A percentile compares a stretch with the other conserved stretches of the same genome.
Evolutionary conservation across 768 basidiomycete species (phyloP).

Genomic region (Suillus weaverae): DNA sequence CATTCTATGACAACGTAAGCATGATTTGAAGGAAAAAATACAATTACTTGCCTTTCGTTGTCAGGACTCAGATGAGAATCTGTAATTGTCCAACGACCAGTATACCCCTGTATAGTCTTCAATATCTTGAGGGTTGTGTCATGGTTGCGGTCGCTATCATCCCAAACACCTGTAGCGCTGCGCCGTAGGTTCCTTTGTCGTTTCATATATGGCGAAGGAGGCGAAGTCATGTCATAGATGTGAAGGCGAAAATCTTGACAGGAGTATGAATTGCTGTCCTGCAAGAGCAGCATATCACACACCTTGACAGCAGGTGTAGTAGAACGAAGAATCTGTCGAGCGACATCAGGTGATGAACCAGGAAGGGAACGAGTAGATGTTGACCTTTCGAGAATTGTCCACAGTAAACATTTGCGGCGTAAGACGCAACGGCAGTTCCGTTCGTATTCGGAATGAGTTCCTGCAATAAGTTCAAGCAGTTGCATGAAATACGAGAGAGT

Average conservation of each 20-base stretch:
- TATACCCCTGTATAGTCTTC: conserved; percentile 72
- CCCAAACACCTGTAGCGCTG: conserved; percentile 18
- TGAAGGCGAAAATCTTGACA: conserved; percentile 83
- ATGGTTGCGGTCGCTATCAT: conserved; percentile 42
- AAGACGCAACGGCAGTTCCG: conserved; percentile 77
- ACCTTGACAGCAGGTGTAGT: conserved; percentile 91
- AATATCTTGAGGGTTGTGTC: conserved; percentile 47
- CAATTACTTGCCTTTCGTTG: conserved; percentile 66
- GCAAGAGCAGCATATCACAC: conserved; percentile 8
- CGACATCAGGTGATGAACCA: conserved; percentile 10
- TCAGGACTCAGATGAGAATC: conserved; percentile 90
- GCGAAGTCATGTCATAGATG: conserved; percentile 76
- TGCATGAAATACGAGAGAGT: background rate
- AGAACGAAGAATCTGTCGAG: conserved; percentile 77
- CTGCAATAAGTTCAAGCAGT: conserved; percentile 37
- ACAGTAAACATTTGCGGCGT: conserved; percentile 74
- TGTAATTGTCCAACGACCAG: conserved; percentile 91
- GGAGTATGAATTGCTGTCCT: conserved; percentile 4
- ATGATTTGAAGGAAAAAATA: background rate
- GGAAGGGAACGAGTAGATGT: background rate
- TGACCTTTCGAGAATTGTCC: conserved; percentile 81
- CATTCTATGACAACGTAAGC: conserved; percentile 50
- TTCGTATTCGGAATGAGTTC: conserved; percentile 74
- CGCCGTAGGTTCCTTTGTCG: conserved; percentile 13
- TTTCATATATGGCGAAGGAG: conserved; percentile 31